Evolutionary conservation across 1,284 basidiomycete genomes (phyloP), one percentile per base, ranked within the genome.

Genomic region (Fomitopsis pinicola): DNA sequence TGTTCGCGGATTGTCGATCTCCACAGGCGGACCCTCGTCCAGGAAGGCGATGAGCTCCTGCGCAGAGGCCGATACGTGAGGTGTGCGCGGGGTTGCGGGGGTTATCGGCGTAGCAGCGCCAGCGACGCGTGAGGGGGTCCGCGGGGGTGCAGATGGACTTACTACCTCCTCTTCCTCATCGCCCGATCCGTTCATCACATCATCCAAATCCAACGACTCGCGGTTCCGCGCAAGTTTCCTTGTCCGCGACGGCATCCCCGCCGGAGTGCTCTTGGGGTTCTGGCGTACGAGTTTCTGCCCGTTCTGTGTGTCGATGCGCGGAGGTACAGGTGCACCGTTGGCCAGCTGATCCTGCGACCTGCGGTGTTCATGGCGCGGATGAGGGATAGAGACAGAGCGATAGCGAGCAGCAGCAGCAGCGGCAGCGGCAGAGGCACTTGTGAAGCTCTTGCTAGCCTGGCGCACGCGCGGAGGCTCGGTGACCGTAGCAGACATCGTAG

Each of bases 161-260:
- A 36, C 42, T 30, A 46, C 9, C 22, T 57, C 53, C 30, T 70
- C 72, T 15, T 77, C 77, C 22, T 87, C 86, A 30, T 83, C 84
- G 64, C 87, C 89, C 15, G 82, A 87, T 48, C 80, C 85, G 48
- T 78, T 82, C 84, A 90, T 86, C 42, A 90, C 73, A 62, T 90
- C 89, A 68, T 92, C 90, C 63, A 91, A 68, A 69, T 91, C 86
- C 63, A 91, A 68, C 10, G 87, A 89, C 69, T 91, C 90, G 44
- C 81, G 77, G 66, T 85, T 84, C 52, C 77, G 78, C 60, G 80
- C 81, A 42, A 82, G 69, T 65, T 77, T 82, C 42, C 84, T 80
- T 10, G 78, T 83, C 46, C 82, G 80, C 66, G 19, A 73, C 7
- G 62, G 63, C 33, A 59, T 46, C n/a, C 60, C 60, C 19, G 38